phyloP scores from a whole-genome alignment of 1,284 basidiomycete genomes.

The Termitomyces sp. region DNA sequence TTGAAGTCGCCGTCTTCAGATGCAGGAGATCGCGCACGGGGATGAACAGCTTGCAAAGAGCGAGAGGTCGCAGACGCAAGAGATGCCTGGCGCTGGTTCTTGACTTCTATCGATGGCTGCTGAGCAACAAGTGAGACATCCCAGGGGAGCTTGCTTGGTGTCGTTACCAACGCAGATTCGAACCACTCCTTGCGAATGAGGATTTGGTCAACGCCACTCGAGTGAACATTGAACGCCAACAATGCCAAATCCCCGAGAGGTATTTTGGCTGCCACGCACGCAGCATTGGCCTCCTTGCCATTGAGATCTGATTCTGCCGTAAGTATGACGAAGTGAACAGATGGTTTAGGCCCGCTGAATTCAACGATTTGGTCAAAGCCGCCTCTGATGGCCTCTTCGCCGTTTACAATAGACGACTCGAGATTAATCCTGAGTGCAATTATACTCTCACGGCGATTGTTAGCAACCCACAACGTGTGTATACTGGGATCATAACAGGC shows the following conservation, averaged over 20 bases:
- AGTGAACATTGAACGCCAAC: conserved; percentile 78
- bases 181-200: conserved; percentile 79
- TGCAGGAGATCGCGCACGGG: conserved; percentile 58
- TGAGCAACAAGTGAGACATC: conserved; percentile 32
- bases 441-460: conserved; percentile 76
- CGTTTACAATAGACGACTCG: conserved; percentile 50
- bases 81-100: conserved; percentile 15
- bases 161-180: conserved; percentile 52
- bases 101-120: conserved; percentile 13
- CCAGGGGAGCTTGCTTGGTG: conserved; percentile 60
- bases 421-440: conserved; percentile 71
- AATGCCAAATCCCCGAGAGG: conserved; percentile 70
- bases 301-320: conserved; percentile 74
- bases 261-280: conserved; percentile 74
- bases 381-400: conserved; percentile 55
- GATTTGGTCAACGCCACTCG: conserved; percentile 77
- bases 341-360: conserved; percentile 76
- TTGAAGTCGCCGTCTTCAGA: conserved; percentile 65
- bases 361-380: conserved; percentile 77
- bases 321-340: conserved; percentile 80
- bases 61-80: conserved; percentile 13
- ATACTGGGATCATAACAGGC: conserved; percentile 76
- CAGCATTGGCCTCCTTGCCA: conserved; percentile 74
- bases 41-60: conserved; percentile 29
- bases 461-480: conserved; percentile 79